A percentile compares a stretch with the other conserved stretches of the same genome.
Conservation (phyloP, 257 asterid genomes). For the Solanum bulbocastanum region DNA sequence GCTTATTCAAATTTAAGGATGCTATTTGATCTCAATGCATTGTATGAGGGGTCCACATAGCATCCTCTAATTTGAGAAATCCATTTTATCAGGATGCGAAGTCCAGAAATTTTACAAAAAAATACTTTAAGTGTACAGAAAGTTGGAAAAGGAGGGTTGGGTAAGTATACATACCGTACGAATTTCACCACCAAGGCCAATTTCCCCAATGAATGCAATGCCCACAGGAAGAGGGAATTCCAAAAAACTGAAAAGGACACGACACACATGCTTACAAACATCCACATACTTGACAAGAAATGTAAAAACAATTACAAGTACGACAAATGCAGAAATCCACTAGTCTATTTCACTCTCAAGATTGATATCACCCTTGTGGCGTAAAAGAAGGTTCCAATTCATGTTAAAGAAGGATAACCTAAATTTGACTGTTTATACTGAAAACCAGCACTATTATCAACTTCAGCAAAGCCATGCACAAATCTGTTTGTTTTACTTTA, state of each 20-base stretch:
- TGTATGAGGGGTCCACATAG: background rate
- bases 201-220: slow-evolving; percentile 78
- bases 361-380: background rate
- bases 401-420: background rate
- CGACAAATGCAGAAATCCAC: background rate
- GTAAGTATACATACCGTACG: slow-evolving; percentile 45
- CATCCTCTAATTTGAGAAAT: background rate
- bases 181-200: slow-evolving; percentile 90
- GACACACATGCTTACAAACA: background rate
- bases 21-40: background rate
- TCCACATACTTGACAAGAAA: background rate
- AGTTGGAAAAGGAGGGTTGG: background rate
- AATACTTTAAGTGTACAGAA: background rate
- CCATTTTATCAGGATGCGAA: background rate
- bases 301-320: background rate
- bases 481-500: background rate
- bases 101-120: background rate
- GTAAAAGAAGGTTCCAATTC: background rate
- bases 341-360: background rate
- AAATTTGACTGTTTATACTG: background rate
- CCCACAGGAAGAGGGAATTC: slow-evolving; percentile 84
- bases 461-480: background rate
- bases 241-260: slow-evolving; percentile 56
- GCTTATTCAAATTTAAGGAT: background rate
- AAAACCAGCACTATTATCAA: background rate